Evolutionary conservation across 306 rosid genomes (phyloP).

Genomic region (Quercus glauca): DNA sequence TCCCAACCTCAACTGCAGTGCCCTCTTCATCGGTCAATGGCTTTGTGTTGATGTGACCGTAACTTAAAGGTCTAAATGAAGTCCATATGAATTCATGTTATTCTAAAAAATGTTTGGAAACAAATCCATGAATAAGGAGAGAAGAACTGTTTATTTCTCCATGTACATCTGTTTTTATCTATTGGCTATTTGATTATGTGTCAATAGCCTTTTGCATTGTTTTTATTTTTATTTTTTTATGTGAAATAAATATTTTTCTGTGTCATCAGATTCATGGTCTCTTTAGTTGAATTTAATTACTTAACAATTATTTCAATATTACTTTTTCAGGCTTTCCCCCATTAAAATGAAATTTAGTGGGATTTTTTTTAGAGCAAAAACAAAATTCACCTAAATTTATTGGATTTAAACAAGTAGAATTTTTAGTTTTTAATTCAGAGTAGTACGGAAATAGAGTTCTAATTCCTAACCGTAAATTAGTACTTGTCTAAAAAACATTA

Average conservation of each 20-base stretch:
- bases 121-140: conserved; percentile 4
- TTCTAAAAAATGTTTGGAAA: background rate
- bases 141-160: background rate
- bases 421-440: too few relatives aligned
- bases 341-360: too few relatives aligned
- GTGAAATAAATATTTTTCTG: background rate
- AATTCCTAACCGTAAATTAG: too few relatives aligned
- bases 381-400: too few relatives aligned
- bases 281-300: too few relatives aligned
- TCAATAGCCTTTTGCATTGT: background rate
- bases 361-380: too few relatives aligned
- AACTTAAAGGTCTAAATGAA: background rate
- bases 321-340: too few relatives aligned
- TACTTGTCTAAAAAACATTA: too few relatives aligned
- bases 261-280: too few relatives aligned
- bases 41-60: conserved; percentile 27
- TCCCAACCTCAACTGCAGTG: conserved; percentile 43
- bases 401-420: too few relatives aligned
- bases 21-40: conserved; percentile 45
- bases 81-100: background rate
- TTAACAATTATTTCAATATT: too few relatives aligned
- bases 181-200: background rate
- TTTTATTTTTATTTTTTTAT: background rate
- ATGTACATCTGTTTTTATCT: background rate
- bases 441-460: too few relatives aligned